Conservation (phyloP, 2,329 filamentous ascomycete species). For the Capronia americana region DNA sequence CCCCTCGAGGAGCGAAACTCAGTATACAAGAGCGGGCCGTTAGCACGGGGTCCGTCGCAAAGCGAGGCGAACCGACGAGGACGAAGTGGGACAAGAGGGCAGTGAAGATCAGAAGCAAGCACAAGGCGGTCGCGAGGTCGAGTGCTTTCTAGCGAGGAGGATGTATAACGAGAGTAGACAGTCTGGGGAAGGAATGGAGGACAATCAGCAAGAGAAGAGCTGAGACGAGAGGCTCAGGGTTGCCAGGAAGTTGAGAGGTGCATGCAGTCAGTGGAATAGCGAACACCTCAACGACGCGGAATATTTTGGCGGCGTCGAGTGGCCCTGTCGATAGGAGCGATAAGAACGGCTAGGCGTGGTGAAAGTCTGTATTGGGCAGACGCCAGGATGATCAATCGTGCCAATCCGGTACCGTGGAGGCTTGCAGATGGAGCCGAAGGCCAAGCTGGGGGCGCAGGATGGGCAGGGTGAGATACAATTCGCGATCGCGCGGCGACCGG, state of each 20-base stretch:
- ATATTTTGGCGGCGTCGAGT: slow-evolving; percentile 40
- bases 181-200: slow-evolving; percentile 9
- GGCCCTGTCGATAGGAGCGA: slow-evolving; percentile 38
- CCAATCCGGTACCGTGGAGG: slow-evolving; percentile 38
- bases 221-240: slow-evolving; percentile 22
- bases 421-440: slow-evolving; percentile 36
- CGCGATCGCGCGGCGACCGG: slow-evolving; percentile 37
- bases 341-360: slow-evolving; percentile 34
- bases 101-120: slow-evolving; percentile 10
- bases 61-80: slow-evolving; percentile 5
- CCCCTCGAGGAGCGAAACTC: slow-evolving; percentile 12
- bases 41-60: slow-evolving; percentile 20
- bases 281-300: slow-evolving; percentile 31
- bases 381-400: slow-evolving; percentile 38
- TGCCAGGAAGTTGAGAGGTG: slow-evolving; percentile 22
- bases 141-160: neutral
- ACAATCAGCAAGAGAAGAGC: slow-evolving; percentile 16
- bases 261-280: slow-evolving; percentile 35
- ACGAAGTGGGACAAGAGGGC: slow-evolving; percentile 7
- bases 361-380: slow-evolving; percentile 33
- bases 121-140: neutral
- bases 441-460: slow-evolving; percentile 35
- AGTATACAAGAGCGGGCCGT: slow-evolving; percentile 22
- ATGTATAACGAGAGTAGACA: slow-evolving; percentile 4
- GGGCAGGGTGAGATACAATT: slow-evolving; percentile 38